Base-by-base conservation (phyloP, 805 yeast genomes). In the Jamesozyma spencerorum region DNA sequence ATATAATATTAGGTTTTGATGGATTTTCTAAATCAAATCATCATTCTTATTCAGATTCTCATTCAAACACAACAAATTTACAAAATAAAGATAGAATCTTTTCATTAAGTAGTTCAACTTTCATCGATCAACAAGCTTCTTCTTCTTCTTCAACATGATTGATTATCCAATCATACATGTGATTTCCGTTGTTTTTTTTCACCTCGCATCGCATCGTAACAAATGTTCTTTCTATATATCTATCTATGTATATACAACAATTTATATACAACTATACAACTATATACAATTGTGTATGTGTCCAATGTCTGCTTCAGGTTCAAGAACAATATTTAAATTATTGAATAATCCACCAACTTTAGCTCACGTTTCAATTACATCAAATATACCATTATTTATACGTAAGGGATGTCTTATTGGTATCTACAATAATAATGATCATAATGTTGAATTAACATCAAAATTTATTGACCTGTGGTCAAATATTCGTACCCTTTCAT, bases 1-100 rank as follows among this genome's bases (percentile, higher is more conserved):
- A 85, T 58, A 81, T 90, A 20, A 82, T 86, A n/a, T 81, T 82
- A 47, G 97, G 97, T 1, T 88, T 87, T 53, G 96, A 88, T 37
- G 81, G 77, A 50, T 82, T 84, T 54, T 70, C 80, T 37, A 83
- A 81, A 48, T 41, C 50, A 3, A 51, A 47, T 29, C 53, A 50
- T 26, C 49, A 49, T 24, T 42, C 40, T 10, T 61, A 65, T 19
- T 53, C 63, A 3, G 33, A 39, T 28, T 35, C 53, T 0, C 47
- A 42, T 40, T 57, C 62, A 31, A 50, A 48, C 19, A 27, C 5
- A 6, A 14, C 5, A 4, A 37, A 37, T 13, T 12, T 32, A 3
- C 17, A 22, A 3, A 40, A 40, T 46, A 83, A 81, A 28, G 96
- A 86, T 53, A 75, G 94, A 36, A 74, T 86, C 3, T 86, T 86